Conservation (phyloP, 1,139 yeast species). For the Geotrichum phurueaensis region DNA sequence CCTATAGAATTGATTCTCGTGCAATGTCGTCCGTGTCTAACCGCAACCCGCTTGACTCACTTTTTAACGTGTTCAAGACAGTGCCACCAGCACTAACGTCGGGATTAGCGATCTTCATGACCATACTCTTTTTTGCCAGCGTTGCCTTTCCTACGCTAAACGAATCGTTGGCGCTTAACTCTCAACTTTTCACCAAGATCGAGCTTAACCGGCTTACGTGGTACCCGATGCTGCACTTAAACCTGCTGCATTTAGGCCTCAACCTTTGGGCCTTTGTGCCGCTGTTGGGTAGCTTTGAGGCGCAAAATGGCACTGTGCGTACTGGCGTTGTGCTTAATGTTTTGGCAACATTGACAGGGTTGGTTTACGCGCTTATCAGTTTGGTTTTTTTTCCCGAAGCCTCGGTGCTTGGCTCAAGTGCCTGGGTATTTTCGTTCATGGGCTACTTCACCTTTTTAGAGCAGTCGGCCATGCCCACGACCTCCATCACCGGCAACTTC, state of each 20-base stretch:
- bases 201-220: conserved; percentile 62
- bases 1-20: too few relatives aligned
- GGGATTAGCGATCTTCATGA: conserved; percentile 55
- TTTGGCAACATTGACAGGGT: conserved; percentile 62
- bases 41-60: conserved; percentile 9
- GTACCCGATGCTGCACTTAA: conserved; percentile 66
- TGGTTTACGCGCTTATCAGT: conserved; percentile 59
- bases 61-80: conserved; percentile 14
- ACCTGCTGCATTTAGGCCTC: conserved; percentile 55
- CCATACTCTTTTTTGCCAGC: conserved; percentile 39
- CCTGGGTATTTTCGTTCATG: conserved; percentile 67
- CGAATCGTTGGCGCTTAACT: conserved; percentile 43
- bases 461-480: conserved; percentile 46
- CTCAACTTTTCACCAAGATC: conserved; percentile 51
- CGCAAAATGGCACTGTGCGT: conserved; percentile 73
- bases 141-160: conserved; percentile 32
- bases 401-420: conserved; percentile 63
- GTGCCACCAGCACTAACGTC: conserved; percentile 60
- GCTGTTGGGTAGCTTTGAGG: conserved; percentile 59
- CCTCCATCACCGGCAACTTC: conserved; percentile 22
- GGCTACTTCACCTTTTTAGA: conserved; percentile 61
- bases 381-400: conserved; percentile 47
- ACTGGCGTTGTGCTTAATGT: conserved; percentile 78
- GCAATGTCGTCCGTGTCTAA: conserved; percentile 4
- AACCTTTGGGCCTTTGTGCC: conserved; percentile 61